Conservation (phyloP, 352 stramenopile genomes). For the Phytophthora pini region DNA sequence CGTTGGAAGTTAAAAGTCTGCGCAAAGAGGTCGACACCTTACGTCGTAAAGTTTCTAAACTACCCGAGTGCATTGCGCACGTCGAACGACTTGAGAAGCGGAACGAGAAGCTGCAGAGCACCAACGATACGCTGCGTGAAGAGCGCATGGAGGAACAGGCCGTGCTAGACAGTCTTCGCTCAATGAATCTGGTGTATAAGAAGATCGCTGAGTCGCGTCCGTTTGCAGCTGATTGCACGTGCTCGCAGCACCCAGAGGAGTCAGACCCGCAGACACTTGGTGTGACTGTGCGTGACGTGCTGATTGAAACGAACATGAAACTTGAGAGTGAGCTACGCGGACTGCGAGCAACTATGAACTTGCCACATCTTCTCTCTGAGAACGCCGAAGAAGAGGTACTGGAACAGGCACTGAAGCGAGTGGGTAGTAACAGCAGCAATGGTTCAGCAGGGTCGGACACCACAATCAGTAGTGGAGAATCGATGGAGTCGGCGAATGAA, state of each 20-base stretch:
- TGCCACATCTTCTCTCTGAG: slow-evolving; percentile 23
- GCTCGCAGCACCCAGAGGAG: slow-evolving; percentile 28
- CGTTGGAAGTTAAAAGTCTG: slow-evolving; percentile 61
- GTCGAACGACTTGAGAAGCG: slow-evolving; percentile 71
- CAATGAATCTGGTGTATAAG: slow-evolving; percentile 78
- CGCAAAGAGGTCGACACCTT: slow-evolving; percentile 60
- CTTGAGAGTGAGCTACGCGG: slow-evolving; percentile 52
- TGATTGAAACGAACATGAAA: slow-evolving; percentile 64
- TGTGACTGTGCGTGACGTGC: slow-evolving; percentile 56
- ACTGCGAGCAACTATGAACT: slow-evolving; percentile 41
- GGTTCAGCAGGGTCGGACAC: slow-evolving; percentile 31
- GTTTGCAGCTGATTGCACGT: slow-evolving; percentile 43
- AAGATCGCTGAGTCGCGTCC: slow-evolving; percentile 68
- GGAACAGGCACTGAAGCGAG: slow-evolving; percentile 36
- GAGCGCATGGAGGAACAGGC: slow-evolving; percentile 71
- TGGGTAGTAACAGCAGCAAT: slow-evolving; percentile 47
- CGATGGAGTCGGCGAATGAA: slow-evolving; percentile 36
- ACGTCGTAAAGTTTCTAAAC: slow-evolving; percentile 47
- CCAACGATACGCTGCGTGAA: slow-evolving; percentile 62
- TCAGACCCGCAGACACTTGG: slow-evolving; percentile 28
- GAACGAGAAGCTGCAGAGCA: slow-evolving; percentile 55
- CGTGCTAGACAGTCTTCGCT: slow-evolving; percentile 69
- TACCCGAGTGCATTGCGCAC: slow-evolving; percentile 44
- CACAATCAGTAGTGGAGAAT: slow-evolving; percentile 26
- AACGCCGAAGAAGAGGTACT: slow-evolving; percentile 37